phyloP scores from a whole-genome alignment of 2,329 filamentous ascomycete species.

The Dothideomycetidae sp. region DNA sequence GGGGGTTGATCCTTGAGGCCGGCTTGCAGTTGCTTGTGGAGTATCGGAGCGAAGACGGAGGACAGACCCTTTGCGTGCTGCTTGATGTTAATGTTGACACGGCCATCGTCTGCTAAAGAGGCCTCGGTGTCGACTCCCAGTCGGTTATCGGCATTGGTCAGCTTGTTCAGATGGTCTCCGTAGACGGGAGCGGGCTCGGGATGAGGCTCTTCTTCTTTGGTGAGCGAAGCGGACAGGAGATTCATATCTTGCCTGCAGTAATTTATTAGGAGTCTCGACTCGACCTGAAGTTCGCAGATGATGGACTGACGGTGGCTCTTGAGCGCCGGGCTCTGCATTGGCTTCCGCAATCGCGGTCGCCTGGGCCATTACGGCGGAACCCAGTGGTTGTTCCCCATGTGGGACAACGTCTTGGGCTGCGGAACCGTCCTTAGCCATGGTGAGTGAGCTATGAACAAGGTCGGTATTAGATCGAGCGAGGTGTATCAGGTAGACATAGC shows the following conservation, averaged over 20 bases:
- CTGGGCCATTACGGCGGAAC: constrained; percentile 10
- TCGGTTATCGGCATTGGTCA: constrained; percentile 25
- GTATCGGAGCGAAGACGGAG: constrained; percentile 50
- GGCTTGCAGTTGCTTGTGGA: constrained; percentile 41
- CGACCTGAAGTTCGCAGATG: too few species aligned
- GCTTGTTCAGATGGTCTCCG: constrained; percentile 24
- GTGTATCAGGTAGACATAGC: too few species aligned
- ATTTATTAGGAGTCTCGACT: too few species aligned
- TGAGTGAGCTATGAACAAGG: too few species aligned
- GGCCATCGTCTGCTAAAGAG: constrained; percentile 46
- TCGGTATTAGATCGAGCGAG: too few species aligned
- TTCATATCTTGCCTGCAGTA: too few species aligned
- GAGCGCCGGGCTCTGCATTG: constrained; percentile 1
- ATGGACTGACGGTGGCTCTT: too few species aligned
- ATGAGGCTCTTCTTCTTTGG: too few species aligned
- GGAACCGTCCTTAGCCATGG: too few species aligned
- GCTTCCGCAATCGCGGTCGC: constrained; percentile 9
- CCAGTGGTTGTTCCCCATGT: too few species aligned
- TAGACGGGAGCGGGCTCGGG: constrained; percentile 28
- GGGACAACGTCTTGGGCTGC: too few species aligned
- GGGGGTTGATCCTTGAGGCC: constrained; percentile 35
- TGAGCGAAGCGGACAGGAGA: too few species aligned
- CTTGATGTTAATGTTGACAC: constrained; percentile 67
- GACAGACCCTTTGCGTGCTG: constrained; percentile 53
- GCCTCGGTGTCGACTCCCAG: constrained; percentile 25